A percentile compares a stretch with the other conserved stretches of the same genome.
phyloP scores from a whole-genome alignment of 768 basidiomycete genomes.

The Xerocomellus intermedius region DNA sequence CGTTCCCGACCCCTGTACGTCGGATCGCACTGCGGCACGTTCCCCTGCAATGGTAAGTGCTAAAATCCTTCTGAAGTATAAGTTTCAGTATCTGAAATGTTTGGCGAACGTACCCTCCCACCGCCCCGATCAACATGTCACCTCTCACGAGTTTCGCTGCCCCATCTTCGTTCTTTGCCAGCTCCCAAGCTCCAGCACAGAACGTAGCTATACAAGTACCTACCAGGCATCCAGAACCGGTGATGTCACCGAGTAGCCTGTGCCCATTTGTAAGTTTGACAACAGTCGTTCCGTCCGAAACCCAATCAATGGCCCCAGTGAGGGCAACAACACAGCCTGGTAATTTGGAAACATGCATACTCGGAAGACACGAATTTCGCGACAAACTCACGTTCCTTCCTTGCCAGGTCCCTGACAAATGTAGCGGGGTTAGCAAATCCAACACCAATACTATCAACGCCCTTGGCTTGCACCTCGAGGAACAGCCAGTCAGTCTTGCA shows the following conservation, averaged over 20 bases:
- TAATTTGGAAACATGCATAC: not conserved
- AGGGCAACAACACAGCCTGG: slow-evolving; percentile 78
- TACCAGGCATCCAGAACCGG: slow-evolving; percentile 86
- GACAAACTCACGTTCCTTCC: slow-evolving; percentile 62
- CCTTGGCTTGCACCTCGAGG: slow-evolving; percentile 64
- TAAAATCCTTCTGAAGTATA: slow-evolving; percentile 41
- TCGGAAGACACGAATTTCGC: not conserved
- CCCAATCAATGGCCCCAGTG: slow-evolving; percentile 77
- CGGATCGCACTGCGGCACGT: slow-evolving; percentile 47
- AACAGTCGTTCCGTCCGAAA: slow-evolving; percentile 76
- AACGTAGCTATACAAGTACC: slow-evolving; percentile 78
- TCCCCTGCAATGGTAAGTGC: slow-evolving; percentile 63
- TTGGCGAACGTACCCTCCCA: slow-evolving; percentile 61
- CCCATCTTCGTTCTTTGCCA: slow-evolving; percentile 24
- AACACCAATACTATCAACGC: slow-evolving; percentile 81
- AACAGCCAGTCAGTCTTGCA: not conserved
- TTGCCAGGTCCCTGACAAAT: slow-evolving; percentile 70
- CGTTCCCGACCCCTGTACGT: slow-evolving; percentile 61
- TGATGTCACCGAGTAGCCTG: slow-evolving; percentile 70
- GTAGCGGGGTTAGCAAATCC: slow-evolving; percentile 73
- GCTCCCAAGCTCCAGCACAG: slow-evolving; percentile 63
- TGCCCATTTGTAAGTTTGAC: slow-evolving; percentile 76
- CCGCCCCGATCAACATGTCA: slow-evolving; percentile 72
- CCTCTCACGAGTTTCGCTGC: slow-evolving; percentile 60
- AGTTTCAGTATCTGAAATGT: not conserved